These are phyloP conservation scores for Blumeriella jaapii DNA, from an alignment of 2,329 filamentous ascomycete genomes.

Conservation along the genomic window DNA sequence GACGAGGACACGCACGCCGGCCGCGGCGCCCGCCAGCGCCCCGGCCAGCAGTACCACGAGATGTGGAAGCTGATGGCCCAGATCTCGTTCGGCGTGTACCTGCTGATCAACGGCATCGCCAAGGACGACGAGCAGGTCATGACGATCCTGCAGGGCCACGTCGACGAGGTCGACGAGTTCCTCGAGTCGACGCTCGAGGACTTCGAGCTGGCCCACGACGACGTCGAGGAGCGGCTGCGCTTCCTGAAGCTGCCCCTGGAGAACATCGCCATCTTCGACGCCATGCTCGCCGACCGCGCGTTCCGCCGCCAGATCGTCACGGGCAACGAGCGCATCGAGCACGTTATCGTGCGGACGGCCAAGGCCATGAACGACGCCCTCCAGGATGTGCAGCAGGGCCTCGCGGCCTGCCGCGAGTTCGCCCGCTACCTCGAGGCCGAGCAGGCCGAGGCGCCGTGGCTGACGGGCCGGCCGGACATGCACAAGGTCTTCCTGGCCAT, in stretches of 20 bases:
- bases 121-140: constrained; percentile 85
- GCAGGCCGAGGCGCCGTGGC: constrained; percentile 46
- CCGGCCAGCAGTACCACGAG: constrained; percentile 71
- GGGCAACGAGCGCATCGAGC: constrained; percentile 84
- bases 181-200: constrained; percentile 79
- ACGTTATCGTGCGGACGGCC: constrained; percentile 72
- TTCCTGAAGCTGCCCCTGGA: constrained; percentile 74
- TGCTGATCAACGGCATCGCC: constrained; percentile 73
- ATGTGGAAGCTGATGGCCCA: constrained; percentile 84
- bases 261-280: constrained; percentile 72
- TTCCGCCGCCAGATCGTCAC: constrained; percentile 75
- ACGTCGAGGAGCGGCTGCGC: constrained; percentile 69
- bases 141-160: constrained; percentile 78
- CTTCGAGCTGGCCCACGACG: constrained; percentile 63
- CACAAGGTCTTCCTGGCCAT: constrained; percentile 75
- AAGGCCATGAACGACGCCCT: constrained; percentile 64
- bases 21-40: constrained; percentile 65
- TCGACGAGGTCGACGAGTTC: constrained; percentile 88
- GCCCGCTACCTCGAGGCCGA: constrained; percentile 62
- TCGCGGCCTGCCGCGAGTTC: constrained; percentile 66
- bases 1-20: constrained; percentile 62
- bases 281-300: constrained; percentile 72
- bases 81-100: constrained; percentile 85
- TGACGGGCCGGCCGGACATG: constrained; percentile 48
- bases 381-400: constrained; percentile 67